Base-by-base conservation (phyloP, 805 yeast genomes). In the Candida dendrica region DNA sequence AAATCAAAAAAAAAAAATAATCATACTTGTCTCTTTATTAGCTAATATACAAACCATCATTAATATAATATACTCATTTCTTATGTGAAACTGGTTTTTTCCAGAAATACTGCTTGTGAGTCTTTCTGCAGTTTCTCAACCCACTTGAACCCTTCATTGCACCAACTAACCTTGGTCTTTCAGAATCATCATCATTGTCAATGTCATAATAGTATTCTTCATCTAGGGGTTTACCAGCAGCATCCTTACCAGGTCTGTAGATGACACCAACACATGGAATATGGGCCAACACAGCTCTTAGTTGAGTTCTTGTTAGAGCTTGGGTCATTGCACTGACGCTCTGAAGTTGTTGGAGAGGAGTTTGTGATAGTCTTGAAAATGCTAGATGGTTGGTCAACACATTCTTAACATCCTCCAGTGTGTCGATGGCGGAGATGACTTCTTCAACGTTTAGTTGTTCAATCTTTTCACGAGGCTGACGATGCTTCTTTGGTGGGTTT, bases 201-300 rank as follows among this genome's bases (percentile, higher is more conserved):
- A 89, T 80, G 43, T 81, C 79, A 58, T 93, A 93, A 61, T 89
- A 93, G 58, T 87, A 93, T 59, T 93, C 97, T 59, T 88, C 95
- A 50, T 91, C 98, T 47, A 93, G 69, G 3, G 85, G 86, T 60
- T 89, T 88, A 10, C 98, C 98, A 2, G 96, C 95, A 3, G 98
- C 97, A 63, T 93, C 98, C 60, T 89, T 90, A 38, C 97, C 97
- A 44, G 75, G 72, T 61, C 98, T 82, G 55, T 79, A 76, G 46
- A 93, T 90, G 10, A 84, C 83, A n/a, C 98, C 98, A 44, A 91
- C 74, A 53, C 91, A 83, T 5, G 62, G 53, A 32, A 78, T 60
- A 30, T 70, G 63, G 8, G 63, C 61, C 27, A 75, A 53, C 6
- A 75, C 49, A 19, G 71, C 66, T 42, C 75, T 65, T 15, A 76